These are phyloP conservation scores for Moesziomyces sp. DNA, from an alignment of 1,284 basidiomycete genomes.

Conservation along the genomic window DNA sequence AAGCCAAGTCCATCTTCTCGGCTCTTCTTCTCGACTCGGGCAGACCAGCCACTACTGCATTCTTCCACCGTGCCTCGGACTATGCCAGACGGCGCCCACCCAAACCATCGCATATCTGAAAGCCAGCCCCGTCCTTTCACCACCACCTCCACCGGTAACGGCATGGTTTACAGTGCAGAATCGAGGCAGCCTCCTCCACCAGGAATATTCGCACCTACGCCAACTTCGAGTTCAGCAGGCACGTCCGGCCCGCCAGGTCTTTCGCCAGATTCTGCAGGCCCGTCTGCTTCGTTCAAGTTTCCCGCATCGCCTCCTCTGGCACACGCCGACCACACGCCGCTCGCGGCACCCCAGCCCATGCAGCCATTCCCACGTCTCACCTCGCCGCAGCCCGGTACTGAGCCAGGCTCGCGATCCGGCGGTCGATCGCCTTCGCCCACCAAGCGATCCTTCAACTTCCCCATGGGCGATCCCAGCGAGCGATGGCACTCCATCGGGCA, in stretches of 20 bases:
- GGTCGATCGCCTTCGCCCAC: constrained; percentile 57
- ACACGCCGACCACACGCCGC: constrained; percentile 17
- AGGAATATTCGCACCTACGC: constrained; percentile 9
- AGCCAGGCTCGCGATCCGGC: constrained; percentile 8
- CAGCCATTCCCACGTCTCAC: constrained; percentile 52
- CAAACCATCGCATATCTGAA: constrained; percentile 10
- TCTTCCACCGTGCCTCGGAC: constrained; percentile 10
- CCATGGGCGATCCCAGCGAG: constrained; percentile 52
- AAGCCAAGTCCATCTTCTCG: background rate
- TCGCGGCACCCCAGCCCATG: constrained; percentile 49
- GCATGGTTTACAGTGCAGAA: constrained; percentile 16
- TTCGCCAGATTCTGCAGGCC: constrained; percentile 1
- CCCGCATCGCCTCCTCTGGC: constrained; percentile 27
- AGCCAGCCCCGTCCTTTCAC: constrained; percentile 9
- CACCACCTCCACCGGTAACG: constrained; percentile 2
- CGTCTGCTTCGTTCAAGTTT: constrained; percentile 13
- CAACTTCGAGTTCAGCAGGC: constrained; percentile 14
- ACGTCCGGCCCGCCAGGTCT: constrained; percentile 9
- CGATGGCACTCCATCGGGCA: constrained; percentile 58
- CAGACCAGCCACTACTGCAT: constrained; percentile 4
- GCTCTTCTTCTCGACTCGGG: background rate
- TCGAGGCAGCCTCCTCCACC: constrained; percentile 17
- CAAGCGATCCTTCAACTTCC: constrained; percentile 53
- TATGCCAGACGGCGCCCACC: constrained; percentile 34
- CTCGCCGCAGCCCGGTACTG: constrained; percentile 48